Percentiles rank a stretch among this genome's conserved stretches.
Evolutionary conservation across 768 basidiomycete species (phyloP).

Genomic region (Suillus placidus): DNA sequence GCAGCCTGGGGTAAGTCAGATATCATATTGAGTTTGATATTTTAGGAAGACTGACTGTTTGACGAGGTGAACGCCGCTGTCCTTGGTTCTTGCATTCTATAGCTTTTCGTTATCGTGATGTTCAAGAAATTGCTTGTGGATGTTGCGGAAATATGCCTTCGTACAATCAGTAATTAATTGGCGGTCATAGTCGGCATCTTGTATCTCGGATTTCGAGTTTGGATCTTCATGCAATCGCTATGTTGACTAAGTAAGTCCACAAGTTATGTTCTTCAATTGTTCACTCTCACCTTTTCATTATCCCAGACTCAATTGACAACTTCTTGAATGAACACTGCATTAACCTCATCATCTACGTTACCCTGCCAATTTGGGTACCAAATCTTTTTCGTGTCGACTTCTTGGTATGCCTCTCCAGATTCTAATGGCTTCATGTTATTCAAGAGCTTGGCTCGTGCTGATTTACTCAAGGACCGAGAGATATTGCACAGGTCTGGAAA

Average conservation of each 20-base stretch:
- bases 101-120: not conserved
- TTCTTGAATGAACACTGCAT: not conserved
- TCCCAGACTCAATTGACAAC: constrained; percentile 1
- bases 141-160: not conserved
- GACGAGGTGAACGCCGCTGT: not conserved
- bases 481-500: too few species aligned
- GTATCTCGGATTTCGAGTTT: not conserved
- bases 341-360: not conserved
- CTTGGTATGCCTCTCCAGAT: not conserved
- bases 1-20: not conserved
- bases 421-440: too few species aligned
- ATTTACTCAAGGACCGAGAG: too few species aligned
- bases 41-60: not conserved
- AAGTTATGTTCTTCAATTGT: not conserved
- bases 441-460: too few species aligned
- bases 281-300: constrained; percentile 4
- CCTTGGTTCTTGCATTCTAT: not conserved
- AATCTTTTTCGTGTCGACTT: not conserved
- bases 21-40: not conserved
- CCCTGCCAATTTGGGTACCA: not conserved
- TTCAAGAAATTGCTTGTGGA: not conserved
- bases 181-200: not conserved
- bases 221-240: not conserved
- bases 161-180: not conserved
- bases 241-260: not conserved